Percentiles rank a stretch among this genome's conserved stretches.
Conservation (phyloP, 495 filamentous ascomycete species). For the Arthonia radiata region DNA sequence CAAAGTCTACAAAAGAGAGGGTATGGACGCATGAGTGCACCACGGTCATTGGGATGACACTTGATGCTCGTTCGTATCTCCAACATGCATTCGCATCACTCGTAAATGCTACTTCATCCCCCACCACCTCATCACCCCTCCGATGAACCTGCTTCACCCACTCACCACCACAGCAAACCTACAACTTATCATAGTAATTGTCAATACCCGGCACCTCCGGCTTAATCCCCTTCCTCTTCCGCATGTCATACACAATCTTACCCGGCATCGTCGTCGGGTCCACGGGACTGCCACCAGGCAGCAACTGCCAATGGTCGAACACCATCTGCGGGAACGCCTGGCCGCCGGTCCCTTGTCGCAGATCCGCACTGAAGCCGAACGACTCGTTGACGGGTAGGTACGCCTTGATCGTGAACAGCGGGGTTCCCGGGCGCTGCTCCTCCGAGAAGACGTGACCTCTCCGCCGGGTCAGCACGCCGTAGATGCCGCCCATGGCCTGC, state of each 20-base stretch:
- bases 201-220: slow-evolving; percentile 64
- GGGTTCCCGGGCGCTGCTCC: slow-evolving; percentile 93
- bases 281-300: slow-evolving; percentile 82
- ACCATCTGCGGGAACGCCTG: slow-evolving; percentile 98
- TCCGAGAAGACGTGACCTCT: slow-evolving; percentile 98
- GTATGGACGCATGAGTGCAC: too few species aligned
- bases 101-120: too few species aligned
- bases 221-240: slow-evolving; percentile 99
- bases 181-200: too few species aligned
- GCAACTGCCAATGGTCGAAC: slow-evolving; percentile 93
- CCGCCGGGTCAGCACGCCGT: slow-evolving; percentile 93
- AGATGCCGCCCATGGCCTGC: slow-evolving; percentile 98
- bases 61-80: too few species aligned
- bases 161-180: too few species aligned
- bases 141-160: too few species aligned
- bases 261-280: slow-evolving; percentile 71
- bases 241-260: slow-evolving; percentile 62
- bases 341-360: slow-evolving; percentile 75
- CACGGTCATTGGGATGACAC: too few species aligned
- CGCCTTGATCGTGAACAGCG: slow-evolving; percentile 98
- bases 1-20: too few species aligned
- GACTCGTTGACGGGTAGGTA: slow-evolving; percentile 99
- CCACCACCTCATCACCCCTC: too few species aligned
- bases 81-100: too few species aligned
- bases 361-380: slow-evolving; percentile 97